Conservation (phyloP, 768 basidiomycete genomes). For the Nidularia pulvinata region DNA sequence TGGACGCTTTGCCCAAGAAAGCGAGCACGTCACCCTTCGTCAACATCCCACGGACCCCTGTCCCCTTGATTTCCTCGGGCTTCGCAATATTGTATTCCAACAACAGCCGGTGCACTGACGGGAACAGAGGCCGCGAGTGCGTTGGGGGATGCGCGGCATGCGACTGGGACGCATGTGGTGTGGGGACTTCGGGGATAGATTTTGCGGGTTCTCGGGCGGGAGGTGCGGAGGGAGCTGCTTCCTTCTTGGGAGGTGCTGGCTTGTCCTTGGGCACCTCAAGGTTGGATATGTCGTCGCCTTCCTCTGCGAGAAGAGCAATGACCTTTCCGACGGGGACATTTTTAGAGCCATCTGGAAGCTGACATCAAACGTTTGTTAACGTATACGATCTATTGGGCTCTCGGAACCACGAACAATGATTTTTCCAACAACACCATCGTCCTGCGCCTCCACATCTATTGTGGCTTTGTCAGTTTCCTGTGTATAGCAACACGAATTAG, state of each 20-base stretch:
- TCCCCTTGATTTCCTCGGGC: conserved; percentile 75
- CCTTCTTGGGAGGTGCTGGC: conserved; percentile 16
- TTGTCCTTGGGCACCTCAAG: conserved; percentile 64
- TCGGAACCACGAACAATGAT: conserved; percentile 65
- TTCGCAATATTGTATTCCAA: conserved; percentile 61
- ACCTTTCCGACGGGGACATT: conserved; percentile 85
- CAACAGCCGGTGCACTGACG: conserved; percentile 85
- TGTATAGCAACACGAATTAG: conserved; percentile 1
- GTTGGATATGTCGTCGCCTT: conserved; percentile 93
- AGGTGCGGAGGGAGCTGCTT: conserved; percentile 20
- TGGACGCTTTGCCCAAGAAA: conserved; percentile 80
- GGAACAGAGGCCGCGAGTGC: conserved; percentile 79
- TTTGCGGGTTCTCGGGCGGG: conserved; percentile 25
- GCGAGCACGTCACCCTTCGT: conserved; percentile 96
- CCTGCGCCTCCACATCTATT: conserved; percentile 98
- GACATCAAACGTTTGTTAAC: conserved; percentile 1
- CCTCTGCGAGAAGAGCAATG: conserved; percentile 93
- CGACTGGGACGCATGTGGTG: conserved; percentile 24
- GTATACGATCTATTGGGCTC: no score
- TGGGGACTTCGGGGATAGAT: conserved; percentile 17
- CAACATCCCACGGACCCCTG: conserved; percentile 90
- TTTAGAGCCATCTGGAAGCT: conserved; percentile 81
- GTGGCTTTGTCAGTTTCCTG: conserved; percentile 96
- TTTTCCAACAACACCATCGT: conserved; percentile 93
- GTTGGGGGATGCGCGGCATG: conserved; percentile 33